Conservation (phyloP, 1,284 basidiomycete species). For the Ceratobasidium sp. region DNA sequence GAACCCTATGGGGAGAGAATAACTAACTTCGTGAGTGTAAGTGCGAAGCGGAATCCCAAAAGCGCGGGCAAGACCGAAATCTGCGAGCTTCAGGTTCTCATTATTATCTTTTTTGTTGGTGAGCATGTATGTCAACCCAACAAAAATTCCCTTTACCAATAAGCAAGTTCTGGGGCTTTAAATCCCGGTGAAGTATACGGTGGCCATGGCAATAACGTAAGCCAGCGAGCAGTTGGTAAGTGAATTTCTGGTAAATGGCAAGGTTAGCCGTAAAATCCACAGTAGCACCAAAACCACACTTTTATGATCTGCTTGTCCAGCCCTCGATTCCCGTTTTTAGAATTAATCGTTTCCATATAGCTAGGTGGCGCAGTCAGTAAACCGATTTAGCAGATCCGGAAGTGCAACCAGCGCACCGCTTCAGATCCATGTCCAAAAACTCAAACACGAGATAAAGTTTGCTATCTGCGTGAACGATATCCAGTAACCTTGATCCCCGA, state of each 20-base stretch:
- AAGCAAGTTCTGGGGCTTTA: constrained; percentile 97
- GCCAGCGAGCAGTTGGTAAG: constrained; percentile 84
- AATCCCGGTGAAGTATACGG: constrained; percentile 93
- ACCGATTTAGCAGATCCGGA: not conserved
- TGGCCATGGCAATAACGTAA: constrained; percentile 96
- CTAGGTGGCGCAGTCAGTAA: not conserved
- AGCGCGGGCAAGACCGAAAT: constrained; percentile 95
- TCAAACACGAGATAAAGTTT: constrained; percentile 98
- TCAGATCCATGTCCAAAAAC: constrained; percentile 92
- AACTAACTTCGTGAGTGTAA: constrained; percentile 92
- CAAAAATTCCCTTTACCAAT: constrained; percentile 55
- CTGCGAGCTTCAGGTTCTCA: constrained; percentile 92
- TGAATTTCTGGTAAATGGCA: constrained; percentile 77
- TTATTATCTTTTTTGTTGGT: constrained; percentile 62
- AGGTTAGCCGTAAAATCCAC: not conserved
- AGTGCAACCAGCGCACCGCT: constrained; percentile 61
- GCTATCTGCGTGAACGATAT: constrained; percentile 97
- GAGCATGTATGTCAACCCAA: not conserved
- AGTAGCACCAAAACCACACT: constrained; percentile 54
- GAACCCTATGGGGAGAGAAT: constrained; percentile 6
- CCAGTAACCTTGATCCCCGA: constrained; percentile 69
- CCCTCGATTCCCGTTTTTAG: constrained; percentile 53
- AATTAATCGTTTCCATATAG: constrained; percentile 87
- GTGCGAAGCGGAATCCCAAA: constrained; percentile 98
- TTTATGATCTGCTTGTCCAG: constrained; percentile 78